phyloP scores from a whole-genome alignment of 371 early-diverging fungal genomes.

The Mucor lusitanicus region DNA sequence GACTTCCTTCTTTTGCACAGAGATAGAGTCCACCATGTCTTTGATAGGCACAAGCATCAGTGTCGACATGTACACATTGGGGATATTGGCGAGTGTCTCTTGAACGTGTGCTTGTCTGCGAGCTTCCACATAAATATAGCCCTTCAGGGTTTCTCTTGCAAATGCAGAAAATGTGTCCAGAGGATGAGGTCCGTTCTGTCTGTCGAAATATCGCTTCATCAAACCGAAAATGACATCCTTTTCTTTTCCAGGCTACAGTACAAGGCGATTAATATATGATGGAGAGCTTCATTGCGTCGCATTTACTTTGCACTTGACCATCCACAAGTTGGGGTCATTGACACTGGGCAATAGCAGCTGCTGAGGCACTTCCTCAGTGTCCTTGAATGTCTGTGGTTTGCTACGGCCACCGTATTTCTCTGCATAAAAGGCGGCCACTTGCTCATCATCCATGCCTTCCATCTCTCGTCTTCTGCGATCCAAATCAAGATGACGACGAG shows the following conservation, averaged over 20 bases:
- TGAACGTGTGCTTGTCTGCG: conserved; percentile 83
- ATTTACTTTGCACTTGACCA: conserved; percentile 82
- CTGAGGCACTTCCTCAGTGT: conserved; percentile 79
- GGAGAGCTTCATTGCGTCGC: not conserved
- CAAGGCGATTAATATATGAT: not conserved
- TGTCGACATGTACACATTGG: conserved; percentile 73
- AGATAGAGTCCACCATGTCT: conserved; percentile 95
- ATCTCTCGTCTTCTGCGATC: conserved; percentile 67
- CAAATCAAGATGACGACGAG: conserved; percentile 63
- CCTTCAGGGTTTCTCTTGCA: conserved; percentile 87
- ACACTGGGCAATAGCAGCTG: conserved; percentile 84
- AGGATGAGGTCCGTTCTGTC: conserved; percentile 61
- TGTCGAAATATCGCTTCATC: conserved; percentile 79
- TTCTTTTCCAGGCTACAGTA: conserved; percentile 80
- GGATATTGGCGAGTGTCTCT: conserved; percentile 71
- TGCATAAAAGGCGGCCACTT: conserved; percentile 77
- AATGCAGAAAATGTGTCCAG: conserved; percentile 82
- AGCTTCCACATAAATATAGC: conserved; percentile 98
- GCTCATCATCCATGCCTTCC: conserved; percentile 84
- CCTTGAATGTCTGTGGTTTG: conserved; percentile 50
- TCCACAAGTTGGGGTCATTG: conserved; percentile 93
- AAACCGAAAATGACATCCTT: conserved; percentile 81
- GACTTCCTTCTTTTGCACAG: conserved; percentile 68
- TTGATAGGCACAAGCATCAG: conserved; percentile 90
- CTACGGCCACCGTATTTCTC: conserved; percentile 76